These are phyloP conservation scores for Helminthosporium solani DNA, from an alignment of 2,329 filamentous ascomycete genomes.

Conservation along the genomic window DNA sequence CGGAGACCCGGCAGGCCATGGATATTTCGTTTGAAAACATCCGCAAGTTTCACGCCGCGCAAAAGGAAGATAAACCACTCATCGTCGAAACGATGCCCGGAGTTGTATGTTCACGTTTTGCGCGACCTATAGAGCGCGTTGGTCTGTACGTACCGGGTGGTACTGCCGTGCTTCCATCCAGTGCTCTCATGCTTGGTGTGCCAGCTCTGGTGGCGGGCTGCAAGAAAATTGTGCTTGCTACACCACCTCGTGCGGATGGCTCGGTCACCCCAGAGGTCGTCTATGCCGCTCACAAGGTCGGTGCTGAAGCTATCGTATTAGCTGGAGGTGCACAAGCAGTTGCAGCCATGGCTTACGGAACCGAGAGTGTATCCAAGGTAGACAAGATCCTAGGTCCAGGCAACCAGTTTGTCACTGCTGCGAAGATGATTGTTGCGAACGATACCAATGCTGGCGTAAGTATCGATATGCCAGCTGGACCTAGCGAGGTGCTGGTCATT, in stretches of 20 bases:
- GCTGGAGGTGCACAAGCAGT: constrained; percentile 95
- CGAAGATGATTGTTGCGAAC: constrained; percentile 97
- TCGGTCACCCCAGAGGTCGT: constrained; percentile 95
- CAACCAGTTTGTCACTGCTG: constrained; percentile 97
- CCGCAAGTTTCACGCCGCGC: constrained; percentile 86
- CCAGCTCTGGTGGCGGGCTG: constrained; percentile 97
- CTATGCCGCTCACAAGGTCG: constrained; percentile 94
- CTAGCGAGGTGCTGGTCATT: constrained; percentile 94
- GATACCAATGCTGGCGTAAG: constrained; percentile 93
- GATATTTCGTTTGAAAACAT: constrained; percentile 95
- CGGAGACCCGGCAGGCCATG: constrained; percentile 88
- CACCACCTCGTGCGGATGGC: constrained; percentile 84
- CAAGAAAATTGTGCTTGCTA: constrained; percentile 90
- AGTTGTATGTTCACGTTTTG: constrained; percentile 90
- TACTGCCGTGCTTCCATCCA: constrained; percentile 94
- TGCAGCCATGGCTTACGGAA: constrained; percentile 96
- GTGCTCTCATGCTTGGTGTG: constrained; percentile 95
- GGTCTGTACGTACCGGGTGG: constrained; percentile 94
- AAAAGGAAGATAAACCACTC: constrained; percentile 79
- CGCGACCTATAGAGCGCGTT: constrained; percentile 89
- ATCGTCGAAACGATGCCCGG: constrained; percentile 97
- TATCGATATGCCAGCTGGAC: constrained; percentile 98
- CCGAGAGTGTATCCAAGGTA: constrained; percentile 89
- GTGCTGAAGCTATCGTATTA: constrained; percentile 91
- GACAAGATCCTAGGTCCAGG: constrained; percentile 98